These are phyloP conservation scores for Inonotus obliquus DNA, from an alignment of 1,284 basidiomycete species.

Conservation along the genomic window DNA sequence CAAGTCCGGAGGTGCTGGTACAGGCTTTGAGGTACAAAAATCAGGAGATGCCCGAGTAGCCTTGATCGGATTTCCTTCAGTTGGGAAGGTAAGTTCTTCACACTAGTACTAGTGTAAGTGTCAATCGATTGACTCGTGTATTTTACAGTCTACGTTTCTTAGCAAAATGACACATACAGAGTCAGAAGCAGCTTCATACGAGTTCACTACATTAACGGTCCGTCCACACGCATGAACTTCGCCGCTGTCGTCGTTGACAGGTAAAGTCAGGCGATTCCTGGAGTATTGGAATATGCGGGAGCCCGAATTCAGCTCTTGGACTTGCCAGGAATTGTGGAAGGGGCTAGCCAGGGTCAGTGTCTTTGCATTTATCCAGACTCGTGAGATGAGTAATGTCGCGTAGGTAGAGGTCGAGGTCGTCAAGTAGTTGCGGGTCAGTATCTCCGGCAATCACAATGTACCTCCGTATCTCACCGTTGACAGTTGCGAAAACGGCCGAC, in stretches of 20 bases:
- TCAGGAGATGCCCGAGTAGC: slow-evolving; percentile 92
- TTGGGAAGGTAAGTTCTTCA: slow-evolving; percentile 65
- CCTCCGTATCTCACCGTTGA: not conserved
- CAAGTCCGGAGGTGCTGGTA: slow-evolving; percentile 78
- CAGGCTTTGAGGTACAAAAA: slow-evolving; percentile 93
- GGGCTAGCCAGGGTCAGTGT: slow-evolving; percentile 73
- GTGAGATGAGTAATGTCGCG: slow-evolving; percentile 1
- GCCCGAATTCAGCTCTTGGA: slow-evolving; percentile 92
- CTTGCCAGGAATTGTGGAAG: slow-evolving; percentile 97
- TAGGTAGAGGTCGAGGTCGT: slow-evolving; percentile 86
- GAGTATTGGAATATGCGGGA: slow-evolving; percentile 91
- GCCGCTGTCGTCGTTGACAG: not conserved
- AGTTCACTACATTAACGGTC: slow-evolving; percentile 91
- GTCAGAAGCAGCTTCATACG: slow-evolving; percentile 89
- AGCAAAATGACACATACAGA: slow-evolving; percentile 90
- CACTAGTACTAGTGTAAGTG: slow-evolving; percentile 13
- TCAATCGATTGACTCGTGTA: slow-evolving; percentile 18
- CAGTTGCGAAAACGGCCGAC: slow-evolving; percentile 93
- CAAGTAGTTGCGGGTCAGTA: slow-evolving; percentile 83
- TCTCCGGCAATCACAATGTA: slow-evolving; percentile 1
- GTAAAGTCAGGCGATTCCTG: slow-evolving; percentile 76
- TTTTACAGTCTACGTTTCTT: slow-evolving; percentile 77
- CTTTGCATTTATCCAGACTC: not conserved
- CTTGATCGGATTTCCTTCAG: slow-evolving; percentile 91
- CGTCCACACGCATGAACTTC: not conserved